phyloP scores from a whole-genome alignment of 2,329 filamentous ascomycete species.

The Botrytis fragariae region DNA sequence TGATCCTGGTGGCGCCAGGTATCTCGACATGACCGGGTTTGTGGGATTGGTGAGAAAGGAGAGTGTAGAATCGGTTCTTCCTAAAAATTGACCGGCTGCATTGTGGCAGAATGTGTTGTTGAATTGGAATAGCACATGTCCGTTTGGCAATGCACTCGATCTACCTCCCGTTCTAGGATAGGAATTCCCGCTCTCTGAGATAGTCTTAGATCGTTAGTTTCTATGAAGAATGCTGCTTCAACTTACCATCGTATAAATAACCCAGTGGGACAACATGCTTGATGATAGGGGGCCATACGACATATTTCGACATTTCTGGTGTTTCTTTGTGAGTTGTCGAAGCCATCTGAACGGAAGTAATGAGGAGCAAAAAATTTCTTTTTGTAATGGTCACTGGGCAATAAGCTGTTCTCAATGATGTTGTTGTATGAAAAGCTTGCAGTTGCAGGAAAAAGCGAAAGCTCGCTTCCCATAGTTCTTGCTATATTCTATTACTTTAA shows the following conservation, averaged over 20 bases:
- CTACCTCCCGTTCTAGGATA: constrained; percentile 28
- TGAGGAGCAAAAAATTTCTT: background rate
- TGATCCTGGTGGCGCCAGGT: constrained; percentile 15
- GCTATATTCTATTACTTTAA: background rate
- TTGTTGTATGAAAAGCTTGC: background rate
- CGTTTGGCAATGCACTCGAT: constrained; percentile 23
- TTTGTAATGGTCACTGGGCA: background rate
- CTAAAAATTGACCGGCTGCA: constrained; percentile 20
- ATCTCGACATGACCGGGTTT: constrained; percentile 22
- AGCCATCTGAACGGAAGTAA: background rate
- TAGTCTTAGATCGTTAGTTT: constrained; percentile 9
- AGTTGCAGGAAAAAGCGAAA: background rate
- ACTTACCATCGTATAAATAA: constrained; percentile 25
- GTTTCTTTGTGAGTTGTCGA: background rate
- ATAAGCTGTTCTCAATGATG: background rate
- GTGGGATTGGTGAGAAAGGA: constrained; percentile 7
- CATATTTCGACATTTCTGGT: constrained; percentile 2
- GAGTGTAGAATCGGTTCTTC: constrained; percentile 22
- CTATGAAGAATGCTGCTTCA: background rate
- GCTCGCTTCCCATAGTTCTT: constrained; percentile 6
- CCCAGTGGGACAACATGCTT: constrained; percentile 22
- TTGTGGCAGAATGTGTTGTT: constrained; percentile 30
- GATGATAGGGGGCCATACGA: constrained; percentile 17
- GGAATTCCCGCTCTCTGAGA: constrained; percentile 22
- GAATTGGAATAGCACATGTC: constrained; percentile 27